Evolutionary conservation across 2,329 filamentous ascomycete species (phyloP), one percentile per base, ranked within the genome.

Genomic region (Verticillium zaregamsianum): DNA sequence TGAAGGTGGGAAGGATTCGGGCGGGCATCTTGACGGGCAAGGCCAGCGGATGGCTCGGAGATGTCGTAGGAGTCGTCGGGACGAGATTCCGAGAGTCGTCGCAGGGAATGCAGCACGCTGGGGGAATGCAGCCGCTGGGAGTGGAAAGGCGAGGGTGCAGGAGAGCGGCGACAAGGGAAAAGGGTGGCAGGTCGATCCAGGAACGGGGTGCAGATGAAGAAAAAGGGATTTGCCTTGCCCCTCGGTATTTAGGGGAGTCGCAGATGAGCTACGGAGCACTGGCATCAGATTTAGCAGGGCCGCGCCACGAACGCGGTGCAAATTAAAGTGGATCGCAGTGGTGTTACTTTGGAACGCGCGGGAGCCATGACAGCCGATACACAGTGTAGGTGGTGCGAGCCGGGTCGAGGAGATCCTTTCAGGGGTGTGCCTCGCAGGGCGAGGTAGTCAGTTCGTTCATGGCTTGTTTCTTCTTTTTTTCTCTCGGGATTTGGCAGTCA

Each of bases 1-100:
- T 89, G 72, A 98, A 89, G 32, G 90, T 94, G 62, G 94, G 94
- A 58, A 98, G 86, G 57, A 87, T 93, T 73, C 86, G 86, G 70
- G 87, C 87, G 68, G 93, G 91, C 91, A 96, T 97, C 15, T 20
- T 33, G 54, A n/a, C 14, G 11, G 45, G 8, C 2, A 3, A 25
- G 45, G 45, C 45, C n/a, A 23, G 45, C 45, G 45, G 45, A 23
- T 49, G 45, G 45, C 45, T 49, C 45, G 45, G 45, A 49, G 45
- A 23, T 49, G 12, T 25, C 45, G 45, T 8, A 12, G 45, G 8
- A 12, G 45, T 49, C 45, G 45, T 40, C 37, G 45, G 45, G 23
- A 12, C 8, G 45, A 49, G n/a, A n/a, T 8, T 4, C 25, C 45
- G 45, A 49, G 20, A 25, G 45, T 49, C 45, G 8, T 49, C 9